Conservation (phyloP, 1,284 basidiomycete species). For the Melampsora larici-populina region DNA sequence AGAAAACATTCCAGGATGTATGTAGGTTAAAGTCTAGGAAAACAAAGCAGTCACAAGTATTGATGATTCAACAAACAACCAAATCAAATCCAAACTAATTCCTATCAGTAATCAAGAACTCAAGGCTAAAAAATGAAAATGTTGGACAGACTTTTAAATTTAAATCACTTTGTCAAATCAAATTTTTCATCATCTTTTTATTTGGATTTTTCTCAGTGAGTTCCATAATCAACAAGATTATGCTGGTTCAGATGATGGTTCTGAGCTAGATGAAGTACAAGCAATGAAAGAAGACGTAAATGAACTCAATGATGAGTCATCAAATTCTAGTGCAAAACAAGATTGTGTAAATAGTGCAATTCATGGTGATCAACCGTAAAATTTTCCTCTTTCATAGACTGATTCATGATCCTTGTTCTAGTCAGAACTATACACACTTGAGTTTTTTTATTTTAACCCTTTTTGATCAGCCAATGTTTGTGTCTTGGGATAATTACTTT, state of each 20-base stretch:
- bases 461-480: no score
- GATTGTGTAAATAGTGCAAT: slow-evolving; percentile 2
- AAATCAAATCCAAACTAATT: background rate
- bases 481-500: no score
- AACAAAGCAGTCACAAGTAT: slow-evolving; percentile 83
- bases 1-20: no score
- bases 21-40: slow-evolving; percentile 69
- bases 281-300: slow-evolving; percentile 19
- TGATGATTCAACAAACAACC: slow-evolving; percentile 92
- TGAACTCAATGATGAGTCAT: background rate
- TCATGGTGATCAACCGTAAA: slow-evolving; percentile 28
- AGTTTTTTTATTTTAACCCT: no score
- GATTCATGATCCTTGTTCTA: no score
- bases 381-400: no score
- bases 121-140: slow-evolving; percentile 45
- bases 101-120: no score
- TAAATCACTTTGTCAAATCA: no score
- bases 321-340: background rate
- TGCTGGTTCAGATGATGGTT: slow-evolving; percentile 30
- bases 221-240: slow-evolving; percentile 18
- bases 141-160: slow-evolving; percentile 55
- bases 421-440: no score
- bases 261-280: slow-evolving; percentile 15
- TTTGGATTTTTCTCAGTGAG: background rate
- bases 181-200: no score